Conservation (phyloP, 352 stramenopile genomes). For the Pythium diclinum region DNA sequence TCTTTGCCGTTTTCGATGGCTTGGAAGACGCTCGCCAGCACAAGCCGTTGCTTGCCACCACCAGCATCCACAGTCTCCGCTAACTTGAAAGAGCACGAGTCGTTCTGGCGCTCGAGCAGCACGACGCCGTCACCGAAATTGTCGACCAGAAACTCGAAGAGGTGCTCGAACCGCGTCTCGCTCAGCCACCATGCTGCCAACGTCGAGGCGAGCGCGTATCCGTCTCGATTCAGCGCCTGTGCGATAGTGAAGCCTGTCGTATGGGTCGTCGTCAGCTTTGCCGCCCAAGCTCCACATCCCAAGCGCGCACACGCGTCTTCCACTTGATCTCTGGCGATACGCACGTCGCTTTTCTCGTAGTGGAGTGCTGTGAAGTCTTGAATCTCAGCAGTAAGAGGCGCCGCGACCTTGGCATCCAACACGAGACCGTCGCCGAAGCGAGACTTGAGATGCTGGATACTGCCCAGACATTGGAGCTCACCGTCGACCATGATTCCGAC, state of each 20-base stretch:
- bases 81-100: slow-evolving; percentile 48
- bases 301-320: slow-evolving; percentile 23
- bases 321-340: slow-evolving; percentile 21
- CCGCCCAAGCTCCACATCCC: slow-evolving; percentile 24
- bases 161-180: slow-evolving; percentile 30
- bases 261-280: slow-evolving; percentile 29
- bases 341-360: slow-evolving; percentile 31
- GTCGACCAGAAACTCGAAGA: slow-evolving; percentile 20
- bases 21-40: slow-evolving; percentile 35
- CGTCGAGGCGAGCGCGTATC: slow-evolving; percentile 25
- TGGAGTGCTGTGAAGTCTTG: slow-evolving; percentile 20
- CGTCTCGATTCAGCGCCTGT: slow-evolving; percentile 30
- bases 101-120: slow-evolving; percentile 50
- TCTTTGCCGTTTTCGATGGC: slow-evolving; percentile 40
- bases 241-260: slow-evolving; percentile 37
- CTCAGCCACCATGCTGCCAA: slow-evolving; percentile 38
- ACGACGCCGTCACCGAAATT: slow-evolving; percentile 31
- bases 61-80: neutral
- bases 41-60: neutral
- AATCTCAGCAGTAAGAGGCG: slow-evolving; percentile 29
- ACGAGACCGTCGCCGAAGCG: slow-evolving; percentile 92
- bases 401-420: slow-evolving; percentile 55
- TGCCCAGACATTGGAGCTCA: slow-evolving; percentile 56
- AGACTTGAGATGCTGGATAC: slow-evolving; percentile 89
- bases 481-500: slow-evolving; percentile 82